These are phyloP conservation scores for Leishmania martiniquensis DNA, from an alignment of 208 protist species.

Conservation along the genomic window DNA sequence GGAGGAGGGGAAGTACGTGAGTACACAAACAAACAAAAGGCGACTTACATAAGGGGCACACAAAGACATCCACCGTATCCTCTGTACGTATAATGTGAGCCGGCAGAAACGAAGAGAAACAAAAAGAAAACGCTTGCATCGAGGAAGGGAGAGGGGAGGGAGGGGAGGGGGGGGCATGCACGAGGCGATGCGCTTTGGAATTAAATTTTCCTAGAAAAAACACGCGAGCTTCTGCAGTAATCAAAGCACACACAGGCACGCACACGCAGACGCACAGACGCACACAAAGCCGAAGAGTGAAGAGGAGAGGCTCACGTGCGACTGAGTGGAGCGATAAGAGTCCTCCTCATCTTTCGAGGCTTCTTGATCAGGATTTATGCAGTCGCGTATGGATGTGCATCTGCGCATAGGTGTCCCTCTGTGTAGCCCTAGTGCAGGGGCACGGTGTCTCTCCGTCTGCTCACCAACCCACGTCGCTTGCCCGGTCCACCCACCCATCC, in stretches of 20 bases:
- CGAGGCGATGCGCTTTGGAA: background rate
- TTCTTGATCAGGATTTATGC: background rate
- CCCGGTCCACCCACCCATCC: no score
- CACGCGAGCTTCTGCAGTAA: background rate
- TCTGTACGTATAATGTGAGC: background rate
- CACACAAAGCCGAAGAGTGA: constrained; percentile 17
- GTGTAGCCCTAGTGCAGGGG: no score
- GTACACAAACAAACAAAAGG: constrained; percentile 1
- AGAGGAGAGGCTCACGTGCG: background rate
- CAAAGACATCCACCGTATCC: background rate
- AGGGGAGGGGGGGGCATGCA: no score
- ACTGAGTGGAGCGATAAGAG: background rate
- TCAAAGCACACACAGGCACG: constrained; percentile 11
- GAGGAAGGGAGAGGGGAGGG: no score
- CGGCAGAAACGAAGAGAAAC: background rate
- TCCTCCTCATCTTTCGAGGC: constrained; percentile 3
- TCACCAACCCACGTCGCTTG: background rate
- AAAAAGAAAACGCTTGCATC: background rate
- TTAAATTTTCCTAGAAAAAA: background rate
- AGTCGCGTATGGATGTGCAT: background rate
- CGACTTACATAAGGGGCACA: background rate
- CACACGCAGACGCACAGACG: background rate
- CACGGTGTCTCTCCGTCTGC: background rate
- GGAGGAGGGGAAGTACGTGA: no score
- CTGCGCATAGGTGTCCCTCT: constrained; percentile 1